Conservation (phyloP, 2,329 filamentous ascomycete species). For the Alternaria burnsii region DNA sequence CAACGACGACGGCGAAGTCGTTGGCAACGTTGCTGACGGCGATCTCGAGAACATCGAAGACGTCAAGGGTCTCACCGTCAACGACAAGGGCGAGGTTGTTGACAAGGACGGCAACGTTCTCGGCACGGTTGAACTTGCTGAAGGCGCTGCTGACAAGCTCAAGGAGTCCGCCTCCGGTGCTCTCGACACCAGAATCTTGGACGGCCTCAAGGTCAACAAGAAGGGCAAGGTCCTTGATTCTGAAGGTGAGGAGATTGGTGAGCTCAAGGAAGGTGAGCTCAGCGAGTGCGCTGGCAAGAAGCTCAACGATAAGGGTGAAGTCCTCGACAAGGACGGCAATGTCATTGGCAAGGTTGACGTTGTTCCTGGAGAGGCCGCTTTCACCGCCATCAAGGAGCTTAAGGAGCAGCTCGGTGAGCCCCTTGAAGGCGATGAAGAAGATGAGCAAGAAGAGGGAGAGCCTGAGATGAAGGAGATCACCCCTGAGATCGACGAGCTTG, state of each 20-base stretch:
- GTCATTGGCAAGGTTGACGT: slow-evolving; percentile 60
- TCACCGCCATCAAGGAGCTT: slow-evolving; percentile 59
- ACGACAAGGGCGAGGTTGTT: slow-evolving; percentile 61
- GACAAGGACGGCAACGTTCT: slow-evolving; percentile 61
- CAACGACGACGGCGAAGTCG: slow-evolving; percentile 59
- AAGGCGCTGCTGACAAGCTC: slow-evolving; percentile 59
- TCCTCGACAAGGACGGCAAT: slow-evolving; percentile 60
- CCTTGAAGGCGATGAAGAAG: slow-evolving; percentile 13
- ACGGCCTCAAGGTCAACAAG: slow-evolving; percentile 66
- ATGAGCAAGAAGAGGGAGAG: slow-evolving; percentile 25
- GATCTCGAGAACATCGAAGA: slow-evolving; percentile 53
- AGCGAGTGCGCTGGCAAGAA: slow-evolving; percentile 57
- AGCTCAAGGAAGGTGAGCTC: slow-evolving; percentile 58
- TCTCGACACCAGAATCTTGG: slow-evolving; percentile 58
- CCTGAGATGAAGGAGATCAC: slow-evolving; percentile 54
- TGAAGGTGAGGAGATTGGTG: slow-evolving; percentile 61
- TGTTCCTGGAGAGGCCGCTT: slow-evolving; percentile 59
- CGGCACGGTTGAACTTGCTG: slow-evolving; percentile 60
- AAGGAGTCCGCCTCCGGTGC: slow-evolving; percentile 51
- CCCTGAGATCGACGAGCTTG: slow-evolving; percentile 57
- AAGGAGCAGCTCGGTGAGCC: slow-evolving; percentile 57
- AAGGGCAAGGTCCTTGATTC: slow-evolving; percentile 63
- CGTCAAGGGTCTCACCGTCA: slow-evolving; percentile 59
- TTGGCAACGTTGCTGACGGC: slow-evolving; percentile 59
- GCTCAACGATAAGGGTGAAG: slow-evolving; percentile 61